Conservation (phyloP, 176 grass and related monocot genomes). For the Pharus latifolius region DNA sequence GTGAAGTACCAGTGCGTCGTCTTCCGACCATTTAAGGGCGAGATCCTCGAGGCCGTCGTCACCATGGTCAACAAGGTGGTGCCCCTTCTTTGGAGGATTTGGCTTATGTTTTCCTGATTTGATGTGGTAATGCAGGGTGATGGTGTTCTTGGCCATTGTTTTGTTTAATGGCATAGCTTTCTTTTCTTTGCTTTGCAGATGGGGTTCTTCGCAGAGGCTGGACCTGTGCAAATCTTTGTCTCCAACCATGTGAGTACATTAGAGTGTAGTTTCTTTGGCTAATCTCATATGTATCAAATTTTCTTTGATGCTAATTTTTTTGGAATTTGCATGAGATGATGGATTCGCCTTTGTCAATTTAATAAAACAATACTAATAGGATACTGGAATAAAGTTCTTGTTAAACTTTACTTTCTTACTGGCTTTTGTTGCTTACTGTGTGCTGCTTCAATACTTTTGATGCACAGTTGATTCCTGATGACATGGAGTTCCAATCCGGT, state of each 20-base stretch:
- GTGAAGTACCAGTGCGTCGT: slow-evolving; percentile 98
- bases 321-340: too few species aligned
- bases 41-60: slow-evolving; percentile 94
- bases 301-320: too few species aligned
- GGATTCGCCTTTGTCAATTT: not conserved
- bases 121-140: not conserved
- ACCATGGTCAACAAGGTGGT: slow-evolving; percentile 97
- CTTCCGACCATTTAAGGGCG: slow-evolving; percentile 93
- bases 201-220: slow-evolving; percentile 96
- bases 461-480: slow-evolving; percentile 81
- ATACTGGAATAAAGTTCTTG: not conserved
- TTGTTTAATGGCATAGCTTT: not conserved
- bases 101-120: not conserved
- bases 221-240: slow-evolving; percentile 92
- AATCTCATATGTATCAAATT: too few species aligned
- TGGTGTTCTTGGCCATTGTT: not conserved
- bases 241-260: slow-evolving; percentile 85
- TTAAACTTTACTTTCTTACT: not conserved
- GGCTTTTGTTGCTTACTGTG: not conserved
- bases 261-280: not conserved
- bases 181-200: slow-evolving; percentile 42
- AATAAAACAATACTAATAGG: not conserved
- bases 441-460: not conserved
- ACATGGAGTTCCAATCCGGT: slow-evolving; percentile 88
- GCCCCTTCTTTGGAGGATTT: not conserved